Percentiles rank a stretch among this genome's conserved stretches.
Evolutionary conservation across 306 rosid genomes (phyloP).

Genomic region (Hippophae rhamnoides): DNA sequence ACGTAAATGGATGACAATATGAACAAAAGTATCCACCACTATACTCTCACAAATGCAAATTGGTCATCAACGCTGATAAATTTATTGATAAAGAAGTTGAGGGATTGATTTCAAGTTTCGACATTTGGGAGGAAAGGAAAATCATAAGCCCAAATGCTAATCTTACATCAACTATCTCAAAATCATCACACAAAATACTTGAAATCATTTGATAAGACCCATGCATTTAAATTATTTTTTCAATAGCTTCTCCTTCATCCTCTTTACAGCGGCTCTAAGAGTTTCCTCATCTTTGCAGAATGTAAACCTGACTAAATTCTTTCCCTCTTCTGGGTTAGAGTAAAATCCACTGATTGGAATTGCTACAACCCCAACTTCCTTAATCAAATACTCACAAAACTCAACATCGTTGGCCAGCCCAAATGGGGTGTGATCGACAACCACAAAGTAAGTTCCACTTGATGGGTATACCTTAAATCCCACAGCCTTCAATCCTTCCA

Average conservation of each 20-base stretch:
- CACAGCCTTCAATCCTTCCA: constrained; percentile 67
- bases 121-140: too few relatives aligned
- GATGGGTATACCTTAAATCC: constrained; percentile 86
- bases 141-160: too few relatives aligned
- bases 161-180: too few relatives aligned
- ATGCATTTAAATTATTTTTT: constrained; percentile 18
- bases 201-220: not conserved
- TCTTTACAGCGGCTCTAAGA: constrained; percentile 68
- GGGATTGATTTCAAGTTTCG: too few relatives aligned
- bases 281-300: constrained; percentile 92
- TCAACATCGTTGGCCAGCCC: constrained; percentile 71
- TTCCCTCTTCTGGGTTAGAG: constrained; percentile 90
- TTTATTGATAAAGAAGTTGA: too few relatives aligned
- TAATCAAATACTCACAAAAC: constrained; percentile 78
- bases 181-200: too few relatives aligned
- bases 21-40: too few relatives aligned
- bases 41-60: too few relatives aligned
- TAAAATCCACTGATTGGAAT: constrained; percentile 89
- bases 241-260: constrained; percentile 77
- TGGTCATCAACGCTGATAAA: too few relatives aligned
- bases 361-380: constrained; percentile 92
- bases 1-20: too few relatives aligned
- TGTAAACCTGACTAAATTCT: constrained; percentile 76
- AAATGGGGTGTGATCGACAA: constrained; percentile 91
- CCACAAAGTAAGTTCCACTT: constrained; percentile 80